phyloP scores from a whole-genome alignment of 768 basidiomycete genomes.

The Sporobolomyces pararoseus region DNA sequence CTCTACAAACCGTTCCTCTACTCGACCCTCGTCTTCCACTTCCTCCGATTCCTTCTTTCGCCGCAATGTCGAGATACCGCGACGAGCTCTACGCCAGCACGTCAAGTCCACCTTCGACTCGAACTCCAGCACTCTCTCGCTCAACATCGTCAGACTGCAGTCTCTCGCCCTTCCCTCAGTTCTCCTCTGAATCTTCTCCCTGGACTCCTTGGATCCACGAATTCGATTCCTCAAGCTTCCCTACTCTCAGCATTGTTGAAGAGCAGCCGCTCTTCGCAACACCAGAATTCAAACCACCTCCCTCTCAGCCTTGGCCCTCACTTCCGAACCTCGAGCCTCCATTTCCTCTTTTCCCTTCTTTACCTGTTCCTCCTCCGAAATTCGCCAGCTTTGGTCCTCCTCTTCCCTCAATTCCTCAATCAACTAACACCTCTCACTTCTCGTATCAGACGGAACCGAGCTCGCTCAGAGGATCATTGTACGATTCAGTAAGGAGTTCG shows the following conservation, averaged over 20 bases:
- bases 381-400: too few species aligned
- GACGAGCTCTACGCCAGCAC: not conserved
- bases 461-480: too few species aligned
- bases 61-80: not conserved
- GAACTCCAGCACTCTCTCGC: constrained; percentile 1
- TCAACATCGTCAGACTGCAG: constrained; percentile 1
- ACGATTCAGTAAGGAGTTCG: too few species aligned
- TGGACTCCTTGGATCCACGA: not conserved
- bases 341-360: not conserved
- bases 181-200: not conserved
- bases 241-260: not conserved
- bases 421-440: too few species aligned
- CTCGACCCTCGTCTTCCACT: not conserved
- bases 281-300: not conserved
- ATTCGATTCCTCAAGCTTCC: not conserved
- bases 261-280: not conserved
- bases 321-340: not conserved
- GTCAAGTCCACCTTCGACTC: not conserved
- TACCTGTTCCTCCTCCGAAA: too few species aligned
- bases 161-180: not conserved
- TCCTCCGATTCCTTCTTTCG: not conserved
- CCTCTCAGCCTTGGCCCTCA: not conserved
- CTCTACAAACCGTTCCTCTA: not conserved
- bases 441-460: too few species aligned
- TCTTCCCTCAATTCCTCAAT: too few species aligned